Percentiles rank a stretch among this genome's conserved stretches.
Conservation (phyloP, 1,284 basidiomycete species). For the Calocybe gambosa region DNA sequence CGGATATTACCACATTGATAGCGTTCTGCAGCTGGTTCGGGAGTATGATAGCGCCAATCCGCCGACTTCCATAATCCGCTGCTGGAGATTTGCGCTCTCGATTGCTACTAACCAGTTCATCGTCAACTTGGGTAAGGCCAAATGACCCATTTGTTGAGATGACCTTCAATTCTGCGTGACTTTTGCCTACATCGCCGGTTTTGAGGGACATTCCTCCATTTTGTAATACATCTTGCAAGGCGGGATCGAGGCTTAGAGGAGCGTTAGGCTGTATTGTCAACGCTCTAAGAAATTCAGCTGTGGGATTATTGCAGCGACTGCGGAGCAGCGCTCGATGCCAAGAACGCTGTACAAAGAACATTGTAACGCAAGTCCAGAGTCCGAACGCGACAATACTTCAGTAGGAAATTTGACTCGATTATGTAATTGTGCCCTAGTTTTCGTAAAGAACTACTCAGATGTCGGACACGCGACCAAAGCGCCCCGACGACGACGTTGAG, state of each 20-base stretch:
- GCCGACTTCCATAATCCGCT: conserved; percentile 69
- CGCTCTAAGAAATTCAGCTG: not conserved
- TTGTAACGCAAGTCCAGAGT: not conserved
- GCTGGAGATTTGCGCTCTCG: conserved; percentile 68
- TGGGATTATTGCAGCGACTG: not conserved
- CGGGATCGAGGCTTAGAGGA: conserved; percentile 58
- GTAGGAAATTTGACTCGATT: not conserved
- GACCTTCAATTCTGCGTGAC: conserved; percentile 49
- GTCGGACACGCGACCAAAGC: conserved; percentile 9
- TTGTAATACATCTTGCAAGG: conserved; percentile 49
- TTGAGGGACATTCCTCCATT: conserved; percentile 62
- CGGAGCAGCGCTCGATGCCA: conserved; percentile 1
- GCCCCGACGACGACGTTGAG: conserved; percentile 11
- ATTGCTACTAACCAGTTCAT: conserved; percentile 32
- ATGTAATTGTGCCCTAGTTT: not conserved
- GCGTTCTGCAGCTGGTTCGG: conserved; percentile 63
- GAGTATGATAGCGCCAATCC: conserved; percentile 63
- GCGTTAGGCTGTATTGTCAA: conserved; percentile 31
- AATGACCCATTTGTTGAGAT: conserved; percentile 12
- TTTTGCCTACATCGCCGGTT: conserved; percentile 30
- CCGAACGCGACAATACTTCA: no score
- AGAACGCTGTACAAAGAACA: conserved; percentile 14
- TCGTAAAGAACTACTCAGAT: not conserved
- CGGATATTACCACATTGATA: conserved; percentile 52
- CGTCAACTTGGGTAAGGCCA: conserved; percentile 26